Percentiles rank a stretch among this genome's conserved stretches.
These are phyloP conservation scores for Mortierella sp. DNA, from an alignment of 371 early-diverging fungal species.

Conservation along the genomic window DNA sequence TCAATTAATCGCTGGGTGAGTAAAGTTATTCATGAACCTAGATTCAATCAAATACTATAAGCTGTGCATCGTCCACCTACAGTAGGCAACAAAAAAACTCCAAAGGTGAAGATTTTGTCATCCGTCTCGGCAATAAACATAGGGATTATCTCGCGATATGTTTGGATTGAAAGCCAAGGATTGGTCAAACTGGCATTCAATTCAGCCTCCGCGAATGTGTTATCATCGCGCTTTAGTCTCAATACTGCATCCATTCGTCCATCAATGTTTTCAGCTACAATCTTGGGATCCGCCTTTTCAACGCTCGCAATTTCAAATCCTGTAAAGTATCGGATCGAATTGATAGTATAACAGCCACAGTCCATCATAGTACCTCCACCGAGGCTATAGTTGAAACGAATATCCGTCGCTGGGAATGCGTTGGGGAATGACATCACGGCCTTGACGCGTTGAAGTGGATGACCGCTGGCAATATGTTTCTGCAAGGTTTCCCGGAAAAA, in stretches of 20 bases:
- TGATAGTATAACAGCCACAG: slow-evolving; percentile 57
- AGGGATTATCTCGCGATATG: slow-evolving; percentile 21
- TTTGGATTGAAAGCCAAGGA: slow-evolving; percentile 30
- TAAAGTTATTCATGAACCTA: not conserved
- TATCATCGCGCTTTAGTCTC: slow-evolving; percentile 12
- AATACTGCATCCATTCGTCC: slow-evolving; percentile 34
- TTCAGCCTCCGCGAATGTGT: not conserved
- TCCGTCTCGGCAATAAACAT: slow-evolving; percentile 37
- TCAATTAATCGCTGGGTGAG: not conserved
- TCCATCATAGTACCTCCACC: slow-evolving; percentile 64
- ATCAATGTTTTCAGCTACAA: slow-evolving; percentile 31
- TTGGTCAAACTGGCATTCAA: slow-evolving; percentile 18
- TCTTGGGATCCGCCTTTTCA: slow-evolving; percentile 28
- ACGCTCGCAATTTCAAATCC: slow-evolving; percentile 31
- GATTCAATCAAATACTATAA: not conserved
- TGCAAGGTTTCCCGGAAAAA: slow-evolving; percentile 35
- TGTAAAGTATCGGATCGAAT: slow-evolving; percentile 51
- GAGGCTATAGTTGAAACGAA: slow-evolving; percentile 58
- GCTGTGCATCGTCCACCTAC: slow-evolving; percentile 7
- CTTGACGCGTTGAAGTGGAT: slow-evolving; percentile 15
- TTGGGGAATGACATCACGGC: slow-evolving; percentile 15
- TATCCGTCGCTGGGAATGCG: slow-evolving; percentile 45
- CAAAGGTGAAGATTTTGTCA: slow-evolving; percentile 49
- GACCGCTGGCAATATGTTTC: slow-evolving; percentile 25
- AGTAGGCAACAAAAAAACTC: slow-evolving; percentile 46